These are phyloP conservation scores for Pichia nanzhaoensis DNA, from an alignment of 805 yeast genomes.

Conservation along the genomic window DNA sequence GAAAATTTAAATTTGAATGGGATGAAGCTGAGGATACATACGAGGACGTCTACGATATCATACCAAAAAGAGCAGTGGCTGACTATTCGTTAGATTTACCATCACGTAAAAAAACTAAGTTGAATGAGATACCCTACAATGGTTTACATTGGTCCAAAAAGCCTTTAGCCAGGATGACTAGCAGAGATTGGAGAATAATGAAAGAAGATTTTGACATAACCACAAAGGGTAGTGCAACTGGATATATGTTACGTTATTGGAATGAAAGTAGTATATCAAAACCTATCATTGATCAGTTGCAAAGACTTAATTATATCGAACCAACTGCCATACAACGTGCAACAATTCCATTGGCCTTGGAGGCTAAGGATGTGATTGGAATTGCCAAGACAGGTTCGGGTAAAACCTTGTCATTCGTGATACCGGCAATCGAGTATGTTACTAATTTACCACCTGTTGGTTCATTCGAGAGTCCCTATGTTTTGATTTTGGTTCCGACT, in stretches of 20 bases:
- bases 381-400: constrained; percentile 98
- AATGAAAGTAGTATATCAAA: constrained; percentile 48
- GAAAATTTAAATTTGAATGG: constrained; percentile 66
- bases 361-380: constrained; percentile 65
- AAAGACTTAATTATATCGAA: constrained; percentile 38
- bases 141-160: constrained; percentile 63
- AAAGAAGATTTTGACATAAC: constrained; percentile 69
- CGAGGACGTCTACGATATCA: constrained; percentile 32
- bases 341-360: constrained; percentile 64
- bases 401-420: constrained; percentile 74
- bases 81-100: constrained; percentile 9
- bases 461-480: constrained; percentile 59
- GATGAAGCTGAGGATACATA: constrained; percentile 60
- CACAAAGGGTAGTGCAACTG: constrained; percentile 42
- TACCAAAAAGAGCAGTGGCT: constrained; percentile 22
- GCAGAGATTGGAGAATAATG: constrained; percentile 86
- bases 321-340: constrained; percentile 95
- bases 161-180: constrained; percentile 54
- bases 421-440: constrained; percentile 63
- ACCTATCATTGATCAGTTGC: constrained; percentile 29
- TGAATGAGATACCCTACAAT: background rate
- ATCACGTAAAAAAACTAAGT: constrained; percentile 3
- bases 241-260: constrained; percentile 72
- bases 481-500: constrained; percentile 80
- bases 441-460: constrained; percentile 40